Evolutionary conservation across 1,284 basidiomycete species (phyloP).

Genomic region (Rugosomyces carneus): DNA sequence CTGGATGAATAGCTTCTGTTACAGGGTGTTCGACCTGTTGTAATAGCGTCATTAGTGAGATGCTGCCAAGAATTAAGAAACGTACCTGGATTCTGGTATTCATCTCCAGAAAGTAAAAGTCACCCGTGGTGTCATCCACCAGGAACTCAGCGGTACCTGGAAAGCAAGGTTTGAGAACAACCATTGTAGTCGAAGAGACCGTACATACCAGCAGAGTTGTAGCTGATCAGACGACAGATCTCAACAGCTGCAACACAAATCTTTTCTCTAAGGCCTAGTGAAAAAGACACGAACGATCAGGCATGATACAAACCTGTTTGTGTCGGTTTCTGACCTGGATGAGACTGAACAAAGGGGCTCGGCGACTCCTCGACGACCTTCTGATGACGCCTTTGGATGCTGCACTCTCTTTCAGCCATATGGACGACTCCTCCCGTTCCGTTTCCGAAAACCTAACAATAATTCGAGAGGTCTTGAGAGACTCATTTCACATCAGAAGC

Average conservation of each 20-base stretch:
- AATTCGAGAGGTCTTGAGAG: background rate
- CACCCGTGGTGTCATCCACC: constrained; percentile 46
- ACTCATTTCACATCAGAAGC: background rate
- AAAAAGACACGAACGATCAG: background rate
- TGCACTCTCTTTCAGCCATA: constrained; percentile 69
- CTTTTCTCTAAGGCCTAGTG: constrained; percentile 34
- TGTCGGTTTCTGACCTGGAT: constrained; percentile 27
- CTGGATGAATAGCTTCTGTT: constrained; percentile 53
- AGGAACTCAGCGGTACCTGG: constrained; percentile 65
- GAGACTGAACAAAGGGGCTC: constrained; percentile 42
- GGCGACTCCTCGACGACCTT: constrained; percentile 71
- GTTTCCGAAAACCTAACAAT: constrained; percentile 55
- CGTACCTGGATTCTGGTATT: constrained; percentile 63
- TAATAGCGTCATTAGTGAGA: background rate
- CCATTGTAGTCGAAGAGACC: background rate
- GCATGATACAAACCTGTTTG: no score
- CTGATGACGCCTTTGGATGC: constrained; percentile 66
- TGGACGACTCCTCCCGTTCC: constrained; percentile 53
- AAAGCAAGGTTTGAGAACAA: background rate
- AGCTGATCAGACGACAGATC: constrained; percentile 46
- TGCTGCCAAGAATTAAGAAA: background rate
- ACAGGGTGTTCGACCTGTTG: constrained; percentile 65
- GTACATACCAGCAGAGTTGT: constrained; percentile 48
- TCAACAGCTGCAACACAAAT: constrained; percentile 51
- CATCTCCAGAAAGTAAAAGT: constrained; percentile 73